phyloP scores from a whole-genome alignment of 1,139 yeast species.

The Pneumocystis murina region DNA sequence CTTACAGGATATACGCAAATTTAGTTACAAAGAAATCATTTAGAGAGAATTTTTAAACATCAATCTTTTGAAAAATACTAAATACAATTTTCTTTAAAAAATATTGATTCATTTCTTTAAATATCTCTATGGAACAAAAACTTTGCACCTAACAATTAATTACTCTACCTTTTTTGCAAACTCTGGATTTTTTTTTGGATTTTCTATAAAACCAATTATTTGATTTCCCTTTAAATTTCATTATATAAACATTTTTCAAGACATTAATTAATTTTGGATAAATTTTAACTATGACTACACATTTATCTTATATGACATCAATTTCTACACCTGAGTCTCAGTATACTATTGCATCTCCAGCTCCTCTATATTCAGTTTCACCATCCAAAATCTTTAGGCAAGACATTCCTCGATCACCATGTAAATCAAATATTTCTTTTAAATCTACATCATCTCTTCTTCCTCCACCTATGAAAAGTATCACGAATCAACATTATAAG shows the following conservation, averaged over 20 bases:
- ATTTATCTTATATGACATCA: not conserved
- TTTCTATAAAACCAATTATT: not conserved
- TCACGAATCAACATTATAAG: not conserved
- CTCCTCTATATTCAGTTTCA: not conserved
- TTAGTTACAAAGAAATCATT: not conserved
- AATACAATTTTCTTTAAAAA: not conserved
- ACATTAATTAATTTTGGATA: not conserved
- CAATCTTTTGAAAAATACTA: not conserved
- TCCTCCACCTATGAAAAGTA: not conserved
- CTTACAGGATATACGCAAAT: not conserved
- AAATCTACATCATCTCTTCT: not conserved
- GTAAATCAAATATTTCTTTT: not conserved
- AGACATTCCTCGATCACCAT: not conserved
- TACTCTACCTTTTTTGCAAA: not conserved
- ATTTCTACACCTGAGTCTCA: not conserved
- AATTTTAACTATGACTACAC: not conserved
- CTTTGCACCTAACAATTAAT: not conserved
- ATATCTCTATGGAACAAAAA: not conserved
- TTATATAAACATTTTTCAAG: not conserved
- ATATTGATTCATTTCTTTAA: not conserved
- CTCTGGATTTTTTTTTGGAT: not conserved
- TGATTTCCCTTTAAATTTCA: not conserved
- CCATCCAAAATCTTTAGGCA: not conserved
- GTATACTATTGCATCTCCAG: not conserved
- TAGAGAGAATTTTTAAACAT: not conserved